Conservation (phyloP, 805 yeast genomes). For the Saturnispora diversa region DNA sequence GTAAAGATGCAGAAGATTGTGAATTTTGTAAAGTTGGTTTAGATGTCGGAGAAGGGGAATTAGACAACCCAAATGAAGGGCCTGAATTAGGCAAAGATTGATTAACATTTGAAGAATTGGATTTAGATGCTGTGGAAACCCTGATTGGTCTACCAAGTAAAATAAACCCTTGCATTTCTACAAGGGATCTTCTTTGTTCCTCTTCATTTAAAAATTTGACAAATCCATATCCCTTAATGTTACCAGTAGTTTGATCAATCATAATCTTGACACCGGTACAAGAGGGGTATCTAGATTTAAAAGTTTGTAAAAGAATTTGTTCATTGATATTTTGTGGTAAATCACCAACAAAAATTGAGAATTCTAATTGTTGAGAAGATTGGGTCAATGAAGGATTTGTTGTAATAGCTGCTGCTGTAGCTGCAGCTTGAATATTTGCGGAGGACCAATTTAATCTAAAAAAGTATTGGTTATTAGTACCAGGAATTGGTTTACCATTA, state of each 20-base stretch:
- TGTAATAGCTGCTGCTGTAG: slow-evolving; percentile 16
- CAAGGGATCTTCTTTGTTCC: slow-evolving; percentile 63
- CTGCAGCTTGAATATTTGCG: slow-evolving; percentile 22
- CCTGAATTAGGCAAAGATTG: background rate
- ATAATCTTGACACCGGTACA: slow-evolving; percentile 72
- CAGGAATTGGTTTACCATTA: slow-evolving; percentile 66
- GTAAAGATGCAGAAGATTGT: slow-evolving; percentile 36
- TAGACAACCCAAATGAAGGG: no score
- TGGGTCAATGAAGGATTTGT: slow-evolving; percentile 11
- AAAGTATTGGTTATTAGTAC: slow-evolving; percentile 41
- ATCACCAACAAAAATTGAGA: slow-evolving; percentile 81
- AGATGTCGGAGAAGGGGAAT: no score
- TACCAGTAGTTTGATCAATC: slow-evolving; percentile 61
- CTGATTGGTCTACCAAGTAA: slow-evolving; percentile 70
- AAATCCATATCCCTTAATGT: slow-evolving; percentile 82
- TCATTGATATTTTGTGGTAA: slow-evolving; percentile 69
- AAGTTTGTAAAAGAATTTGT: slow-evolving; percentile 50
- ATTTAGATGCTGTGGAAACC: slow-evolving; percentile 56
- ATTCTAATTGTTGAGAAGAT: slow-evolving; percentile 31
- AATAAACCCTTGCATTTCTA: slow-evolving; percentile 74
- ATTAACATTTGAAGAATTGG: slow-evolving; percentile 11
- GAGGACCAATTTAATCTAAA: slow-evolving; percentile 81
- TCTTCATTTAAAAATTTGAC: slow-evolving; percentile 61
- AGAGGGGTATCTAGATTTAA: slow-evolving; percentile 63
- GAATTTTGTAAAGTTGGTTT: slow-evolving; percentile 14